Evolutionary conservation across 2,329 filamentous ascomycete species (phyloP).

Genomic region (Neofusicoccum cordaticola): DNA sequence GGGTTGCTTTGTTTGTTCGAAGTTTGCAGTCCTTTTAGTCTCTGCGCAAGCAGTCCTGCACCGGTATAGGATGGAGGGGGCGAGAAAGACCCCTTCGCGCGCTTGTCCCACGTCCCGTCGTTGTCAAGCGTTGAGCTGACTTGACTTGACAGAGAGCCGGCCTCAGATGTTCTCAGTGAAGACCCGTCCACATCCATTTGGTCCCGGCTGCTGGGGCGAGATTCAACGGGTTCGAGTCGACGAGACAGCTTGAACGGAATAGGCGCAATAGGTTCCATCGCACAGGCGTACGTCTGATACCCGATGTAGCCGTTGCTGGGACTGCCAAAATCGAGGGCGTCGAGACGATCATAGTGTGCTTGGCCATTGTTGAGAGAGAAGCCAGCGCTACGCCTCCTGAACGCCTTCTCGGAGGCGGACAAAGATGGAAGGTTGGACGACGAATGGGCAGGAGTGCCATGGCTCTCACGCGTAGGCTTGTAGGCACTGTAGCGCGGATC

Average conservation of each 20-base stretch:
- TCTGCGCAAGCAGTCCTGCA: conserved; percentile 68
- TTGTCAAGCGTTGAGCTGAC: conserved; percentile 20
- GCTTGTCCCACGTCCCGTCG: conserved; percentile 59
- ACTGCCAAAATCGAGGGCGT: conserved; percentile 6
- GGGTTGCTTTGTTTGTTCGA: neutral
- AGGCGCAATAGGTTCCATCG: conserved; percentile 21
- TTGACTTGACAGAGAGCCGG: conserved; percentile 20
- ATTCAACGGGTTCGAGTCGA: conserved; percentile 26
- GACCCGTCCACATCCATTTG: conserved; percentile 22
- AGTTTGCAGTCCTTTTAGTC: conserved; percentile 56
- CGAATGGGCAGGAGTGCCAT: conserved; percentile 24
- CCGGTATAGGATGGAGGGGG: conserved; percentile 56
- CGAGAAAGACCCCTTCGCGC: conserved; percentile 44
- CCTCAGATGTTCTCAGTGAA: conserved; percentile 23
- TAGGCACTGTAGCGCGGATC: conserved; percentile 85
- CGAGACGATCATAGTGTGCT: conserved; percentile 26
- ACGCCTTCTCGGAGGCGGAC: conserved; percentile 26
- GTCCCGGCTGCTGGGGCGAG: conserved; percentile 28
- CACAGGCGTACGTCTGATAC: neutral
- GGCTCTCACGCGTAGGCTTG: conserved; percentile 58
- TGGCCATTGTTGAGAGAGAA: conserved; percentile 33
- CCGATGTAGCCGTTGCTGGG: neutral
- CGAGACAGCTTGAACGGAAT: conserved; percentile 24
- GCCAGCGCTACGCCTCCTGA: conserved; percentile 32
- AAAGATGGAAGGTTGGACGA: conserved; percentile 18